Conservation (phyloP, 176 grass and related monocot species). For the Rhynchospora pubera region DNA sequence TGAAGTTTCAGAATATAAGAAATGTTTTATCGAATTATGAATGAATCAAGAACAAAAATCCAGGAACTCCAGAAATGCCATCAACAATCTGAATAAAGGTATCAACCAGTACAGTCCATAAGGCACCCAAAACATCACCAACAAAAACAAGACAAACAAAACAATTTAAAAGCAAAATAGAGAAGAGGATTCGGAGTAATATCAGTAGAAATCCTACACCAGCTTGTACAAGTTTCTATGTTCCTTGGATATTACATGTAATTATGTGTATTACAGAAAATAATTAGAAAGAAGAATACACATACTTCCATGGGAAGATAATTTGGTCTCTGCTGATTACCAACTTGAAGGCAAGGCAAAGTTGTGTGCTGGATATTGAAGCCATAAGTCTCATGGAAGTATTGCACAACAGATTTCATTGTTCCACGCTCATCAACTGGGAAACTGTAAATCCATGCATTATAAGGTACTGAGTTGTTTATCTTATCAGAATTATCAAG, state of each 20-base stretch:
- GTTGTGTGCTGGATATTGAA: constrained; percentile 86
- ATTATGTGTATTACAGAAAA: neutral
- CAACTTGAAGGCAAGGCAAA: constrained; percentile 90
- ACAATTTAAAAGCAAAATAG: neutral
- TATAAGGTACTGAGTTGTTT: neutral
- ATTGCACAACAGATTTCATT: constrained; percentile 93
- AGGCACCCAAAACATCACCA: neutral
- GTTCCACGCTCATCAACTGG: constrained; percentile 79
- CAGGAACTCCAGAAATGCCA: neutral
- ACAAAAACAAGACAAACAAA: neutral
- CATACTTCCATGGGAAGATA: constrained; percentile 89
- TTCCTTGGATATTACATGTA: neutral
- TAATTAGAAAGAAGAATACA: neutral
- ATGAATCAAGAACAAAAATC: neutral
- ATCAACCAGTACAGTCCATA: neutral
- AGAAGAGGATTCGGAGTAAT: neutral
- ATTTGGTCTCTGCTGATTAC: constrained; percentile 88
- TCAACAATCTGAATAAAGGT: neutral
- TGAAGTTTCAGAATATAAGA: constrained; percentile 29
- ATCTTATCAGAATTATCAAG: constrained; percentile 3
- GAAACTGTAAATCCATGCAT: constrained; percentile 34
- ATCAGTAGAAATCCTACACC: neutral
- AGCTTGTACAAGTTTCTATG: neutral
- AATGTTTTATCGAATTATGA: neutral
- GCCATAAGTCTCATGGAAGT: constrained; percentile 81